phyloP scores from a whole-genome alignment of 306 rosid genomes.

The Macrotyloma uniflorum region DNA sequence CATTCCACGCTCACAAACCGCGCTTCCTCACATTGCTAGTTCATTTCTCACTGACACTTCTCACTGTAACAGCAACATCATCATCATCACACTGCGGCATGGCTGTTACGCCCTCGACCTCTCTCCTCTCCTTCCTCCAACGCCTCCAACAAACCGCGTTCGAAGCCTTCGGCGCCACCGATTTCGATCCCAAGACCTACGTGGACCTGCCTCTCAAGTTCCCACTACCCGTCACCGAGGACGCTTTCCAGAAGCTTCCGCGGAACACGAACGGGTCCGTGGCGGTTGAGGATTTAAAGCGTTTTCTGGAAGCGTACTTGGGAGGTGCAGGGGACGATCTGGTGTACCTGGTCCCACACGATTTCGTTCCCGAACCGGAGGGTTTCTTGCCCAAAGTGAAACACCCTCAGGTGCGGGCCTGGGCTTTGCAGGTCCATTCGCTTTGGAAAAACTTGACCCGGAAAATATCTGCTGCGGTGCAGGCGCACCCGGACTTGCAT shows the following conservation, averaged over 20 bases:
- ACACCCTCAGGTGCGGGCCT: slow-evolving; percentile 61
- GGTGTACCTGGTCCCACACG: slow-evolving; percentile 59
- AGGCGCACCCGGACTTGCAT: slow-evolving; percentile 53
- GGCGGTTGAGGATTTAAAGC: slow-evolving; percentile 37
- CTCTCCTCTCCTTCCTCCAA: slow-evolving; percentile 66
- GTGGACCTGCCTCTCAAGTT: slow-evolving; percentile 72
- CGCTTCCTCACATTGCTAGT: neutral
- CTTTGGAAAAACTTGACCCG: slow-evolving; percentile 81
- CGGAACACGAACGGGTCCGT: slow-evolving; percentile 46
- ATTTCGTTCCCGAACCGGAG: slow-evolving; percentile 60
- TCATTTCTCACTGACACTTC: neutral
- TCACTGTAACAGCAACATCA: slow-evolving; percentile 11
- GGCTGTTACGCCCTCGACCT: slow-evolving; percentile 46
- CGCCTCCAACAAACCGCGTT: slow-evolving; percentile 61
- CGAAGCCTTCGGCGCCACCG: slow-evolving; percentile 40
- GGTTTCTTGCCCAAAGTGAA: slow-evolving; percentile 73
- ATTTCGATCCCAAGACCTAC: slow-evolving; percentile 76
- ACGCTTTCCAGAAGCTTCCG: slow-evolving; percentile 56
- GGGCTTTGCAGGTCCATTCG: slow-evolving; percentile 79
- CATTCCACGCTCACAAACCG: too few relatives aligned
- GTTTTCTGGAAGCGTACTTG: slow-evolving; percentile 48
- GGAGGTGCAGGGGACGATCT: slow-evolving; percentile 73
- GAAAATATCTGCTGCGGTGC: slow-evolving; percentile 48
- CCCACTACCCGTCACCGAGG: slow-evolving; percentile 42
- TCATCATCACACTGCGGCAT: slow-evolving; percentile 9